Base-by-base conservation (phyloP, 768 basidiomycete species). In the Pleurotus eryngii region DNA sequence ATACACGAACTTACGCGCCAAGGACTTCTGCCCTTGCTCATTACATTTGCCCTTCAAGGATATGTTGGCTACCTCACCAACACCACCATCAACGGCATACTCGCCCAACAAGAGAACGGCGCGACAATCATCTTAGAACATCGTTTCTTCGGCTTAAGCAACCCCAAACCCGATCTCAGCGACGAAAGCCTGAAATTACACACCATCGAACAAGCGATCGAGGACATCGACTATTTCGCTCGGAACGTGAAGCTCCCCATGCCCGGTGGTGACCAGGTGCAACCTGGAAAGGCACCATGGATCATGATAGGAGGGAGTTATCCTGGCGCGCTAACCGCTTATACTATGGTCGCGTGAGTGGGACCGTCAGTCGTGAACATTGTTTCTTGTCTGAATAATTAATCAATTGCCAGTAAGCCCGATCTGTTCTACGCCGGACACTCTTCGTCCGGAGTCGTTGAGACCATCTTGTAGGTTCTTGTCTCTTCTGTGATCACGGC, bases 71-170 rank as follows among this genome's bases (percentile, higher is more conserved):
- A 87, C 64, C 75, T 89, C 50, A 85, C 85, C 15, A 89, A 89
- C 63, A 57, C 35, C 12, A 85, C 83, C 4, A 80, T 89, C 62
- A 82, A 78, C 58, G 88, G 87, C 14, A 73, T 76, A 55, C 81
- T 88, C 59, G 83, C 86, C 9, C 82, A 87, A 63, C 82, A 85
- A 65, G 74, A 86, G 57, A 79, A 80, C 37, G 88, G 83, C 18
- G 82, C 81, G 15, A 78, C 81, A 3, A 73, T 89, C 61, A 71
- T 89, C 27, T 59, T 89, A 18, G 87, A 90, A 63, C 89, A 90
- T 63, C 79, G 89, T 26, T 91, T 85, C 75, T 90, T 84, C 58
- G 89, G 89, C 11, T 69, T 80, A 17, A 90, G 87, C 57, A 90
- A 88, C 64, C 89, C 89, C 3, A 78, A 76, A 46, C 72, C 78